Conservation (phyloP, 306 rosid species). For the Luffa aegyptiaca region DNA sequence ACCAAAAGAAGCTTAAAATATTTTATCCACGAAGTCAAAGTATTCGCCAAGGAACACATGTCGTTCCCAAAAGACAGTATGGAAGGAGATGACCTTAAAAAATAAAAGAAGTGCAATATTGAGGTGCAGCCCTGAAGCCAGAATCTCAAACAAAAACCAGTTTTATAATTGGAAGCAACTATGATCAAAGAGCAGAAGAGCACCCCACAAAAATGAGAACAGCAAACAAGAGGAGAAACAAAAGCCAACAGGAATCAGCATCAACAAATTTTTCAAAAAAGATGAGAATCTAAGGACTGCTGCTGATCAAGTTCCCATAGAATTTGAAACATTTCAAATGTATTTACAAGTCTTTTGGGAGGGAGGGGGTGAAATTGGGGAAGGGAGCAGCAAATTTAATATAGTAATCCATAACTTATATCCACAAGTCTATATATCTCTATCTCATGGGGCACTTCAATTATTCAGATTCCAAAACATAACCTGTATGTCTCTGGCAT, state of each 20-base stretch:
- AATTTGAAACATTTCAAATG: conserved; percentile 10
- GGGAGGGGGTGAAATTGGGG: neutral
- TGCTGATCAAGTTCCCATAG: neutral
- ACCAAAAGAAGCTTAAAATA: too few relatives aligned
- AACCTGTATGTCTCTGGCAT: conserved; percentile 21
- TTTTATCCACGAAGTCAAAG: too few relatives aligned
- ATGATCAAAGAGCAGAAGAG: neutral
- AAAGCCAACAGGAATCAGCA: neutral
- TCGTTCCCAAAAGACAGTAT: too few relatives aligned
- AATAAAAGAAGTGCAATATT: too few relatives aligned
- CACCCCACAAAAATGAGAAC: neutral
- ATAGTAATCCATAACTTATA: conserved; percentile 12
- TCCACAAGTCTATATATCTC: conserved; percentile 27
- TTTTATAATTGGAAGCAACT: neutral
- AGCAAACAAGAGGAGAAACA: neutral
- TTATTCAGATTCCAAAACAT: conserved; percentile 32
- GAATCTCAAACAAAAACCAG: neutral
- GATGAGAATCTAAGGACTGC: neutral
- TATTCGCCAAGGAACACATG: too few relatives aligned
- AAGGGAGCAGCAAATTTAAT: neutral
- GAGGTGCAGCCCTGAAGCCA: neutral
- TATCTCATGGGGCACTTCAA: conserved; percentile 24
- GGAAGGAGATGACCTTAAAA: neutral
- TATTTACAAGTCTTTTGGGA: neutral
- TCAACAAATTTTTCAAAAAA: neutral